Conservation (phyloP, 2,329 filamentous ascomycete genomes). For the Xylariales sp. region DNA sequence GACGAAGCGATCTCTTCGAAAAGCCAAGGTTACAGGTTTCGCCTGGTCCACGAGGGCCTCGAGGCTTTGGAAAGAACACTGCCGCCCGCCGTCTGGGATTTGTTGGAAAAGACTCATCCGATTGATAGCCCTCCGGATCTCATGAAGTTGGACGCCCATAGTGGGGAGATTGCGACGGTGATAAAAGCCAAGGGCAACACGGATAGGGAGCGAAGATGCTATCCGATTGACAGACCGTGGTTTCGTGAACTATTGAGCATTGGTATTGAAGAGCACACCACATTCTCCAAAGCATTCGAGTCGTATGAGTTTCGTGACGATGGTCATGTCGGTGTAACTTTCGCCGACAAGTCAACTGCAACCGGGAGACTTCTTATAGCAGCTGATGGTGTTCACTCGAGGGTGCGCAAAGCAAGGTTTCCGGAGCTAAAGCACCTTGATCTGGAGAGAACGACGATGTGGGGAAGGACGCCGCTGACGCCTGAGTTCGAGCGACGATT, state of each 20-base stretch:
- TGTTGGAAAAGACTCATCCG: slow-evolving; percentile 15
- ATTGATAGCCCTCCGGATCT: slow-evolving; percentile 6
- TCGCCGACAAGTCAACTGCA: neutral
- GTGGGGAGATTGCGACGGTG: neutral
- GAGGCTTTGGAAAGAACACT: slow-evolving; percentile 14
- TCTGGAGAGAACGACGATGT: neutral
- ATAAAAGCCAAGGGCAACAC: slow-evolving; percentile 3
- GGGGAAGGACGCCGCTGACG: slow-evolving; percentile 4
- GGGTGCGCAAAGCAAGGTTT: neutral
- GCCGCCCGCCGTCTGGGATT: slow-evolving; percentile 11
- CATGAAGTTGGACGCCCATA: neutral
- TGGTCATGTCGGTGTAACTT: neutral
- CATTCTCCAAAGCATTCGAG: slow-evolving; percentile 6
- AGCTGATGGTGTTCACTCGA: slow-evolving; percentile 1
- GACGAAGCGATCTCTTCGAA: slow-evolving; percentile 22
- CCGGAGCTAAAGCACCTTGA: neutral
- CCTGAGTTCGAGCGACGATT: neutral
- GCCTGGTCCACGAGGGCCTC: slow-evolving; percentile 21
- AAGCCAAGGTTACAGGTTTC: slow-evolving; percentile 34
- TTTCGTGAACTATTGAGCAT: slow-evolving; percentile 3
- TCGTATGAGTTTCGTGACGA: neutral
- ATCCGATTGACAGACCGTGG: slow-evolving; percentile 2
- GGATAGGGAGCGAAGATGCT: slow-evolving; percentile 13
- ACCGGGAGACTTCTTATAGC: neutral
- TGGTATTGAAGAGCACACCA: neutral